These are phyloP conservation scores for Helianthus tuberosus DNA, from an alignment of 129 eudicot genomes.

Conservation along the genomic window DNA sequence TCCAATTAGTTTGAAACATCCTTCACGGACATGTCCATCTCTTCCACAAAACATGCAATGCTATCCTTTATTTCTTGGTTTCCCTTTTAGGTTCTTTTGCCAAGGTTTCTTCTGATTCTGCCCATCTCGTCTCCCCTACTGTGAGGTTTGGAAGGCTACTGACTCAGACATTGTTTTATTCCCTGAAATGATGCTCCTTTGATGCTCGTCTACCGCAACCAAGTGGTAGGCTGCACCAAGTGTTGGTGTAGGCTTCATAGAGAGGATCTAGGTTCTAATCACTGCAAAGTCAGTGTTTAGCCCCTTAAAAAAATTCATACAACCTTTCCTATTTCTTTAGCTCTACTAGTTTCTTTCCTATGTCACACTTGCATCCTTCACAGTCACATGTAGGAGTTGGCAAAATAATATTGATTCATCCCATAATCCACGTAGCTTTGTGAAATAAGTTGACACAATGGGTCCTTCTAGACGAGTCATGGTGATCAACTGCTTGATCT, in stretches of 20 bases:
- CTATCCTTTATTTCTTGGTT: not conserved
- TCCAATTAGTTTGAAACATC: too few relatives aligned
- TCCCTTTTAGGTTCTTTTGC: not conserved
- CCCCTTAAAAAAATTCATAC: too few relatives aligned
- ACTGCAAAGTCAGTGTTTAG: too few relatives aligned
- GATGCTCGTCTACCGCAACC: slow-evolving; percentile 2
- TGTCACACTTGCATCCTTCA: not conserved
- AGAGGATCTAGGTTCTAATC: too few relatives aligned
- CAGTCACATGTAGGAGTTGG: not conserved
- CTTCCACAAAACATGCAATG: too few relatives aligned
- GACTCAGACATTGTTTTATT: too few relatives aligned
- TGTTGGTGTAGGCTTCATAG: not conserved
- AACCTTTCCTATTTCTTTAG: too few relatives aligned
- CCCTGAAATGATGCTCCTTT: not conserved
- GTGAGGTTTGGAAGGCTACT: too few relatives aligned
- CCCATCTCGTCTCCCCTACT: not conserved
- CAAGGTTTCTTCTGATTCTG: too few relatives aligned
- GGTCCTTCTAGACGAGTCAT: not conserved
- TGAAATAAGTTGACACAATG: not conserved
- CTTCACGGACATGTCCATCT: too few relatives aligned
- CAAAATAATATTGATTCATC: not conserved
- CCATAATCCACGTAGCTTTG: not conserved
- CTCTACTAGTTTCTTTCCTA: not conserved
- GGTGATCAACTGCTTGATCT: not conserved
- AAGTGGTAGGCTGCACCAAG: not conserved